Percentiles rank a stretch among this genome's conserved stretches.
These are phyloP conservation scores for Euphorbia lathyris DNA, from an alignment of 345 rosid genomes.

Conservation along the genomic window DNA sequence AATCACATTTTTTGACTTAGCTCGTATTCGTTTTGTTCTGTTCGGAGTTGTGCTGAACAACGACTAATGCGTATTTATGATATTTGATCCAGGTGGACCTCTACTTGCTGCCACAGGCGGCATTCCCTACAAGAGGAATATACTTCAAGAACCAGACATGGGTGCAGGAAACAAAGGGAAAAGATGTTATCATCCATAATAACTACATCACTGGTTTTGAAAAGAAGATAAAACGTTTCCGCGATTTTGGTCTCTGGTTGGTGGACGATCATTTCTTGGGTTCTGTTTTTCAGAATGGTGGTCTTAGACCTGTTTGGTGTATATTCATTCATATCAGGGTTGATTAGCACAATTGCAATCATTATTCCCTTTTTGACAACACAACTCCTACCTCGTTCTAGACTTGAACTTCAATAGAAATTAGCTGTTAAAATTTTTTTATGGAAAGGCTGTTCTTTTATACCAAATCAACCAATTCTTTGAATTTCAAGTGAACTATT, in stretches of 20 bases:
- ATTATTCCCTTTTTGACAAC: no score
- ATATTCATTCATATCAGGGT: no score
- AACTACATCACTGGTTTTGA: slow-evolving; percentile 85
- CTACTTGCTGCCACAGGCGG: slow-evolving; percentile 78
- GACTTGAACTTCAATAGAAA: no score
- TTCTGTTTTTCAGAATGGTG: background rate
- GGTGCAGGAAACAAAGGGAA: slow-evolving; percentile 86
- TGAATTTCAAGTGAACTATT: no score
- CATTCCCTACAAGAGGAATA: slow-evolving; percentile 91
- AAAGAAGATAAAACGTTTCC: slow-evolving; percentile 88
- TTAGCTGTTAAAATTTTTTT: no score
- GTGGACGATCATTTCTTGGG: slow-evolving; percentile 51
- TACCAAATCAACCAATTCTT: no score
- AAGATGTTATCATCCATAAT: slow-evolving; percentile 83
- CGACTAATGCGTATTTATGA: no score
- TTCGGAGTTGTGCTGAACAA: no score
- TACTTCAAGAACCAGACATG: slow-evolving; percentile 90
- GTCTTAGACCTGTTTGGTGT: background rate
- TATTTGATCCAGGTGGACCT: slow-evolving; percentile 62
- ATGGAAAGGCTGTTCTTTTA: background rate
- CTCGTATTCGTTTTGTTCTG: no score
- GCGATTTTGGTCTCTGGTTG: slow-evolving; percentile 75
- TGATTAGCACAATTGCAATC: no score
- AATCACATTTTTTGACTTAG: no score
- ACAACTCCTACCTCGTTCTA: no score